Conservation (phyloP, 257 asterid species). For the Solanum gracilifrons region DNA sequence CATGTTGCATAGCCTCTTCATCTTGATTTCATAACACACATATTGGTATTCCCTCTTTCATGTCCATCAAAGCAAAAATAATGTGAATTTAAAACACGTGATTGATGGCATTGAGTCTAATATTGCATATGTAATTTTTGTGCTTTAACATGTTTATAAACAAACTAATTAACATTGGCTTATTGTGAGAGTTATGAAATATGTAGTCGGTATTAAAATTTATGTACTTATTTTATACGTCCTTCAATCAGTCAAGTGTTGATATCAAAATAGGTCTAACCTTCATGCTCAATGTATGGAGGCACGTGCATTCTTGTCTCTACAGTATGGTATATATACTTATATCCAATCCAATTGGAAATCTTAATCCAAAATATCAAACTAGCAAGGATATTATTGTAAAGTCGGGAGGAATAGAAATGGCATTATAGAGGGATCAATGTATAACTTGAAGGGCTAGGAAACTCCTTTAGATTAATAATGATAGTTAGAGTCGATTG, state of each 20-base stretch:
- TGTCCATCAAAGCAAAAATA: not conserved
- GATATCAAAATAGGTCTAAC: not conserved
- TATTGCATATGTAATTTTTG: not conserved
- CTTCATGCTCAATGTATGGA: not conserved
- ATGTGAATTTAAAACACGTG: not conserved
- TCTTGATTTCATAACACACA: not conserved
- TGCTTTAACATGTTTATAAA: not conserved
- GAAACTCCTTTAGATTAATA: not conserved
- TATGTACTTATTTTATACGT: not conserved
- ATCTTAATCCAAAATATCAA: not conserved
- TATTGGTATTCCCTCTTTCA: not conserved
- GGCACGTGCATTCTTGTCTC: not conserved
- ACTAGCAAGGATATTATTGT: not conserved
- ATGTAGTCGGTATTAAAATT: not conserved
- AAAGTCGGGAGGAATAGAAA: not conserved
- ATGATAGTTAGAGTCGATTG: not conserved
- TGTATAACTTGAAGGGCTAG: not conserved
- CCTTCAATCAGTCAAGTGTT: not conserved
- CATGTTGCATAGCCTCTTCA: not conserved
- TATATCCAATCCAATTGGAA: not conserved
- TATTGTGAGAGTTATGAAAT: not conserved
- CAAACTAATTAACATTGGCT: not conserved
- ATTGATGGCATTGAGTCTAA: not conserved
- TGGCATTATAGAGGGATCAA: not conserved
- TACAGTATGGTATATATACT: not conserved